A percentile compares a stretch with the other conserved stretches of the same genome.
Evolutionary conservation across 164 flowering plant genomes (phyloP).

Genomic region (Amborella trichopoda): DNA sequence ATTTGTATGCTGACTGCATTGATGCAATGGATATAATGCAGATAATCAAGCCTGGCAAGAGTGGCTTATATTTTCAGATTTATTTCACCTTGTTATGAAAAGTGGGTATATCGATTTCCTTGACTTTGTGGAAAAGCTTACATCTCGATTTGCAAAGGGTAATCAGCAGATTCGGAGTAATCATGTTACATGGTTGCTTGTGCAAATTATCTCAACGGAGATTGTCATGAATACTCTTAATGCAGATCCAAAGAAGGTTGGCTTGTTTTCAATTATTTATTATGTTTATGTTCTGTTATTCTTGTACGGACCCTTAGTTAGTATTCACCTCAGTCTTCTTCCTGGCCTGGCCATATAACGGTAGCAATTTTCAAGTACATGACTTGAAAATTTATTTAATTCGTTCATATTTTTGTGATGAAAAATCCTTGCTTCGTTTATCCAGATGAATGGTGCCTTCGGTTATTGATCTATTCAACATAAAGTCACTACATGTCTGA

Average conservation of each 20-base stretch:
- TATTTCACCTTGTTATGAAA: conserved; percentile 78
- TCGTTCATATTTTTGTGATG: no score
- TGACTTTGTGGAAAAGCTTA: conserved; percentile 93
- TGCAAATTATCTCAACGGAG: conserved; percentile 82
- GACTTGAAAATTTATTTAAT: no score
- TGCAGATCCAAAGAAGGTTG: conserved; percentile 81
- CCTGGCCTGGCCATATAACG: no score
- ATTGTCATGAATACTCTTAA: conserved; percentile 83
- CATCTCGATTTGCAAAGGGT: conserved; percentile 43
- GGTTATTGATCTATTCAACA: no score
- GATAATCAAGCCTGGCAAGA: conserved; percentile 93
- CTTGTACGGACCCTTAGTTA: neutral
- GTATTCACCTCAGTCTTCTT: no score
- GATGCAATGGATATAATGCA: conserved; percentile 21
- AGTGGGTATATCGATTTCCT: conserved; percentile 95
- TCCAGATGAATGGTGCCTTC: no score
- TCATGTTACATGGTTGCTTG: conserved; percentile 94
- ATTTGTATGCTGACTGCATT: no score
- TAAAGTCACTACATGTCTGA: no score
- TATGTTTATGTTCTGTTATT: neutral
- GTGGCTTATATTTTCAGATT: conserved; percentile 91
- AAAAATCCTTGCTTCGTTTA: no score
- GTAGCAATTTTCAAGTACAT: no score
- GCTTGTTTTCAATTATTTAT: neutral
- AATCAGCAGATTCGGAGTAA: conserved; percentile 73